Conservation (phyloP, 495 filamentous ascomycete species). For the Saxispiralis lemnorum region DNA sequence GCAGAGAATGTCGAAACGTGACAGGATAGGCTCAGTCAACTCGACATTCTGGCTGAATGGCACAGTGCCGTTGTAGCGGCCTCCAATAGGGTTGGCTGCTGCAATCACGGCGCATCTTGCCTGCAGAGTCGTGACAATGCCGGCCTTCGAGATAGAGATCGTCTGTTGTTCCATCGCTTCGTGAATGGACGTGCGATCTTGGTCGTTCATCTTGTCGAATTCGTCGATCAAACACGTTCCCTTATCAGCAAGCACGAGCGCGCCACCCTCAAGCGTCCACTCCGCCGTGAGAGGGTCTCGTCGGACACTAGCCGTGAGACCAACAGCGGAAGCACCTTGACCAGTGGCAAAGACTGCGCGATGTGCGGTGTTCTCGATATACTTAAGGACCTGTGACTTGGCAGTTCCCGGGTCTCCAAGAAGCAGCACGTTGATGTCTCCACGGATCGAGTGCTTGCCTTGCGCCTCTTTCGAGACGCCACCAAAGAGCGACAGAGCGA, state of each 20-base stretch:
- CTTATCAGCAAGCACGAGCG: slow-evolving; percentile 84
- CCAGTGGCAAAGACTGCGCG: slow-evolving; percentile 95
- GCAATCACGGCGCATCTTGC: slow-evolving; percentile 96
- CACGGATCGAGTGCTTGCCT: slow-evolving; percentile 77
- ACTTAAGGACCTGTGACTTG: slow-evolving; percentile 96
- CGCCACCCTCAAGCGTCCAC: slow-evolving; percentile 96
- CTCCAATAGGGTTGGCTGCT: slow-evolving; percentile 90
- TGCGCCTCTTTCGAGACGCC: slow-evolving; percentile 81
- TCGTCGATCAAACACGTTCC: slow-evolving; percentile 97
- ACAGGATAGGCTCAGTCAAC: slow-evolving; percentile 90
- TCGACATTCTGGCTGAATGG: slow-evolving; percentile 93
- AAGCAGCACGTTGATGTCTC: slow-evolving; percentile 94
- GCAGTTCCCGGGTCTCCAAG: slow-evolving; percentile 96
- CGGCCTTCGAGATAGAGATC: slow-evolving; percentile 98
- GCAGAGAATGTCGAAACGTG: slow-evolving; percentile 95
- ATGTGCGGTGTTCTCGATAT: slow-evolving; percentile 93
- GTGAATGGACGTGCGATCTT: slow-evolving; percentile 94
- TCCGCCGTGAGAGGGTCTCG: slow-evolving; percentile 90
- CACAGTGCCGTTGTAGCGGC: slow-evolving; percentile 89
- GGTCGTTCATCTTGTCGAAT: slow-evolving; percentile 99
- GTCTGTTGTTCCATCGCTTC: slow-evolving; percentile 99
- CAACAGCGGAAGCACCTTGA: slow-evolving; percentile 91
- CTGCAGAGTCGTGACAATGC: slow-evolving; percentile 94
- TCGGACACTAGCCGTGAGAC: slow-evolving; percentile 92
- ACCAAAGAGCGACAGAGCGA: slow-evolving; percentile 86